Base-by-base conservation (phyloP, 2,329 filamentous ascomycete species). In the Neofusicoccum cordaticola region DNA sequence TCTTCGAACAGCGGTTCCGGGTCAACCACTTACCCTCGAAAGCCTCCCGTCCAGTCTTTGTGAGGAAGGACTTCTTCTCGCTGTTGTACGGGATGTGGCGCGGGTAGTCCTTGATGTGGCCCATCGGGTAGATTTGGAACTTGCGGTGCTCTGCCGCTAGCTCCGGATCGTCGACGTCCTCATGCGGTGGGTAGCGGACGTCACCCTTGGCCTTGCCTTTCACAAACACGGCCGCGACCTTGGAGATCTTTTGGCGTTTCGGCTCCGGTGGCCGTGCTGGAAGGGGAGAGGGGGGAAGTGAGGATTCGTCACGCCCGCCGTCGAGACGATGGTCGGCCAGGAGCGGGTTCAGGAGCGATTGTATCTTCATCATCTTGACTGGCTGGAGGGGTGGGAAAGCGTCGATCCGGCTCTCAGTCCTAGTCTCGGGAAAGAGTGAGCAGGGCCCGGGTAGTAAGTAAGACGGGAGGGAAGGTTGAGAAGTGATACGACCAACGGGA, bases 21-120 rank as follows among this genome's bases (percentile, higher is more conserved):
- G 27, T 31, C 27, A 7, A 7, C 4, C 27, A 71, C 80, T 72
- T 81, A 95, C 94, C 91, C 84, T 97, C 90, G 70, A 97, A 96
- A 67, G 89, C 90, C 70, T 96, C 91, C 62, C 93, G 84, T 1
- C 92, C 92, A 3, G 94, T 98, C 81, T 92, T 96, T 68, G 89
- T 86, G 67, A 88, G 86, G 71, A 97, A 96, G 66, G 89, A 85
- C 77, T 96, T 96, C 82, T 97, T 98, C 69, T 92, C 91, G 74
- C 93, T 97, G 73, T 92, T 93, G 78, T 98, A 98, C 0, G 94
- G 94, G 66, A 97, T 96, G 71, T 94, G 92, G 60, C 79, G 74
- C 9, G 73, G 72, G 22, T 77, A 79, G 66, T 83, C 79, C n/a
- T 71, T 77, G 63, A 88, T 87, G n/a, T 81, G 72, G 1, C 81